Evolutionary conservation across 345 rosid genomes (phyloP).

Genomic region (Brassica nigra): DNA sequence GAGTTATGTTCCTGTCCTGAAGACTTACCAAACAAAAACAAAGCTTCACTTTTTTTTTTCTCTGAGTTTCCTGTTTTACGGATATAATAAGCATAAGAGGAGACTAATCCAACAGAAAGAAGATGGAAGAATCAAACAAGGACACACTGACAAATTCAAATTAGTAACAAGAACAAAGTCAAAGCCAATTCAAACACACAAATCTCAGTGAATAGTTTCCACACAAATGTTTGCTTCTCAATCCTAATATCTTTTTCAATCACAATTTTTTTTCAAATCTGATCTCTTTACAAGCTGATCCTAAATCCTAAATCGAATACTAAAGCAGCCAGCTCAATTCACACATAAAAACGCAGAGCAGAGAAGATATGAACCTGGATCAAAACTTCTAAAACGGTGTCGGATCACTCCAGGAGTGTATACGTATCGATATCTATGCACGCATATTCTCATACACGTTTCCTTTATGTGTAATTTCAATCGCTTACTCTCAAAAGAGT

Average conservation of each 20-base stretch:
- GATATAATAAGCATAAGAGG: slow-evolving; percentile 2
- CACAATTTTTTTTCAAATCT: too few relatives aligned
- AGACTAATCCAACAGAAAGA: neutral
- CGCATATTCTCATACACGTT: slow-evolving; percentile 9
- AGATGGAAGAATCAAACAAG: slow-evolving; percentile 8
- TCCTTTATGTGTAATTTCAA: neutral
- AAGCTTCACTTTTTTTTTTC: slow-evolving; percentile 2
- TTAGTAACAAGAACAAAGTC: neutral
- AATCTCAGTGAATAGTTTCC: too few relatives aligned
- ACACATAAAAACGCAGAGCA: too few relatives aligned
- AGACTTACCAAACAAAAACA: neutral
- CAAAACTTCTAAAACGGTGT: too few relatives aligned
- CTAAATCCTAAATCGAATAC: too few relatives aligned
- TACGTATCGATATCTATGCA: slow-evolving; percentile 11
- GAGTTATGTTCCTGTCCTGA: neutral
- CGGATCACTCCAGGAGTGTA: neutral
- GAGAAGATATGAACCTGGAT: too few relatives aligned
- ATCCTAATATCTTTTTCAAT: too few relatives aligned
- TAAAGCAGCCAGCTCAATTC: too few relatives aligned
- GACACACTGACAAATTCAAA: slow-evolving; percentile 15
- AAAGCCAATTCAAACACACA: too few relatives aligned
- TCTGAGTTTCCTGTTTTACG: neutral
- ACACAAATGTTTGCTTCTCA: too few relatives aligned
- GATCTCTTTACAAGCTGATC: too few relatives aligned
- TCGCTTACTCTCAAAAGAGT: neutral